phyloP scores from a whole-genome alignment of 805 yeast genomes.

The Starmerella floris region DNA sequence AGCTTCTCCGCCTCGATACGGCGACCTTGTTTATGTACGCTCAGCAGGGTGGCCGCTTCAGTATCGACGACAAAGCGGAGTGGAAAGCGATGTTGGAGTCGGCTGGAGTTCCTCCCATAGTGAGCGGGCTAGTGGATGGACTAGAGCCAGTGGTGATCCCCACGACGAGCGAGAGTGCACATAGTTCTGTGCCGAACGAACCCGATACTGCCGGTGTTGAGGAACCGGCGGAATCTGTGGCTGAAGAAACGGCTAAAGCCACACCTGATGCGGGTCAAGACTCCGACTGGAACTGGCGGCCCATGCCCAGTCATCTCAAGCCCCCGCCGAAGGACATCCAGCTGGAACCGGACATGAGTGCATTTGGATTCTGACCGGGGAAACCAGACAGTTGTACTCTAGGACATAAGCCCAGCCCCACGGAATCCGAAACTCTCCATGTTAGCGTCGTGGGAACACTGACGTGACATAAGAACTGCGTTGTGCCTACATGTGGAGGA shows the following conservation, averaged over 20 bases:
- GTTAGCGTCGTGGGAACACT: too few species aligned
- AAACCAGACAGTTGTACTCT: too few species aligned
- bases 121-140: neutral
- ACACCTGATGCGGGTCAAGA: neutral
- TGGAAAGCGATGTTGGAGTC: neutral
- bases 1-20: neutral
- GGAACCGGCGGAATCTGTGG: neutral
- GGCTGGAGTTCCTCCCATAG: neutral
- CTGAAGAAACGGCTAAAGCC: neutral
- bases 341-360: constrained; percentile 65
- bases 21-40: neutral
- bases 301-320: constrained; percentile 10
- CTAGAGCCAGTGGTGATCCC: neutral
- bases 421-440: too few species aligned
- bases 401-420: too few species aligned
- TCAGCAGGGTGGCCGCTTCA: constrained; percentile 3
- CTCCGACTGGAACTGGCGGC: constrained; percentile 37
- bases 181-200: neutral
- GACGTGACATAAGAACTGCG: too few species aligned
- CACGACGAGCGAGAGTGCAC: neutral
- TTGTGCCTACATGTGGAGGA: too few species aligned
- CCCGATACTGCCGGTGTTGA: neutral
- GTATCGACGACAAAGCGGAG: neutral
- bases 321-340: constrained; percentile 44
- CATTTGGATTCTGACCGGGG: constrained; percentile 41